phyloP scores from a whole-genome alignment of 148 eudicot species.

The Vaccinium vitisidaea region DNA sequence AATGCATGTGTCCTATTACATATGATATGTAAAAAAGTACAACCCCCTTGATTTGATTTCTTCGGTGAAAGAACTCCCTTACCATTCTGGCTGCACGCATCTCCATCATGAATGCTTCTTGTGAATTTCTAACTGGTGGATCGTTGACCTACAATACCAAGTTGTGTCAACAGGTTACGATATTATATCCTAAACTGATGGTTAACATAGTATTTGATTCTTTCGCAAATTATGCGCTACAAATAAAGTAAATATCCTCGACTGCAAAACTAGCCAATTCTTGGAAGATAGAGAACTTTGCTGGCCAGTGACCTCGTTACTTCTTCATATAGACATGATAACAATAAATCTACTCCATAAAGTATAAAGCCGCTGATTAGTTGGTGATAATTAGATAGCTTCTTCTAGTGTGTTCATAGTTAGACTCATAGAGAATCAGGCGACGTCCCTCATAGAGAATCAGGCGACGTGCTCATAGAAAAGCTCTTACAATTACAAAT shows the following conservation, averaged over 20 bases:
- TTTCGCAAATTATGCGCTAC: background rate
- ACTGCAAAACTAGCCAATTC: background rate
- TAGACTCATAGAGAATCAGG: background rate
- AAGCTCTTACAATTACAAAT: background rate
- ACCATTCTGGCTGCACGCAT: slow-evolving; percentile 95
- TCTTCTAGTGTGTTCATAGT: background rate
- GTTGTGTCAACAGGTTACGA: background rate
- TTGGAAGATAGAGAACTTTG: slow-evolving; percentile 6
- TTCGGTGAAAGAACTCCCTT: slow-evolving; percentile 12
- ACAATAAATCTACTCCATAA: background rate
- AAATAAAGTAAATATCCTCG: background rate
- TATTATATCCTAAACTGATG: background rate
- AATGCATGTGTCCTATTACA: background rate
- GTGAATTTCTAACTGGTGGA: slow-evolving; percentile 79
- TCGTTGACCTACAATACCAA: slow-evolving; percentile 62
- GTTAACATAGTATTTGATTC: background rate
- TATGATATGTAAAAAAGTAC: background rate
- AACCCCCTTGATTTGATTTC: background rate
- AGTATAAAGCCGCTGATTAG: background rate
- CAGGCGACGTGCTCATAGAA: background rate
- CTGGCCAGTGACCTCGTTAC: background rate
- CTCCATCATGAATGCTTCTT: slow-evolving; percentile 95
- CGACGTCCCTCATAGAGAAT: background rate
- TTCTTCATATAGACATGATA: background rate
- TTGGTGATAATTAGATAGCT: background rate